These are phyloP conservation scores for Epichloe uncinata DNA, from an alignment of 2,329 filamentous ascomycete species.

Conservation along the genomic window DNA sequence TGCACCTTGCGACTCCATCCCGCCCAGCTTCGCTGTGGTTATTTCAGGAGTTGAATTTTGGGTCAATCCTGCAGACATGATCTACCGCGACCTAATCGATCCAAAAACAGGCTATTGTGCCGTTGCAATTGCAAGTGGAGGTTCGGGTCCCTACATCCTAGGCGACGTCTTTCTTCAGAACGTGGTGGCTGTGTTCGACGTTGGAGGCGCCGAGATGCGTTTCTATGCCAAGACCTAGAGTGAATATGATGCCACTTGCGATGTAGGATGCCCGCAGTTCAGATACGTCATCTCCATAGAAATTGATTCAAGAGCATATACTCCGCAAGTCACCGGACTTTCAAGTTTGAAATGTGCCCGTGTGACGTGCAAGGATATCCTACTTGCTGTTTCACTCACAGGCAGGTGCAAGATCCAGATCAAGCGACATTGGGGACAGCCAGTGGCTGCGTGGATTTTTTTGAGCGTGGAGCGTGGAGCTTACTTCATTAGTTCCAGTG, in stretches of 20 bases:
- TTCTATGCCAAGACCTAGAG: slow-evolving; percentile 21
- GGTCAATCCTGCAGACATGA: slow-evolving; percentile 34
- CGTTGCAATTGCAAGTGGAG: slow-evolving; percentile 31
- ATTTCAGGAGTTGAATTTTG: slow-evolving; percentile 30
- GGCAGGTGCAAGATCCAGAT: no score
- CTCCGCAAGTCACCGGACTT: no score
- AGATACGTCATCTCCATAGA: no score
- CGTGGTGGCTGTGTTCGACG: slow-evolving; percentile 34
- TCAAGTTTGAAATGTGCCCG: no score
- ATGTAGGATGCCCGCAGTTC: no score
- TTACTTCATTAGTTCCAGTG: no score
- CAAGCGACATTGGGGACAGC: no score
- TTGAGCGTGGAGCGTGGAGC: no score
- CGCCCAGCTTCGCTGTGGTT: slow-evolving; percentile 31
- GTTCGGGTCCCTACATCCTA: slow-evolving; percentile 33
- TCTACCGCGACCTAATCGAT: slow-evolving; percentile 30
- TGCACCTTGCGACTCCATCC: slow-evolving; percentile 32
- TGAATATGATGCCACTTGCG: background rate
- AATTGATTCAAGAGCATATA: no score
- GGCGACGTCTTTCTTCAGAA: slow-evolving; percentile 38
- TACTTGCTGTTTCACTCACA: no score
- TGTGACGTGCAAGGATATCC: no score
- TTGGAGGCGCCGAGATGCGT: slow-evolving; percentile 32
- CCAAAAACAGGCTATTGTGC: slow-evolving; percentile 34
- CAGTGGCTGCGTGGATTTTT: no score